A percentile compares a stretch with the other conserved stretches of the same genome.
Evolutionary conservation across 129 eudicot genomes (phyloP).

Genomic region (Chrysanthemum lavandulifolium): DNA sequence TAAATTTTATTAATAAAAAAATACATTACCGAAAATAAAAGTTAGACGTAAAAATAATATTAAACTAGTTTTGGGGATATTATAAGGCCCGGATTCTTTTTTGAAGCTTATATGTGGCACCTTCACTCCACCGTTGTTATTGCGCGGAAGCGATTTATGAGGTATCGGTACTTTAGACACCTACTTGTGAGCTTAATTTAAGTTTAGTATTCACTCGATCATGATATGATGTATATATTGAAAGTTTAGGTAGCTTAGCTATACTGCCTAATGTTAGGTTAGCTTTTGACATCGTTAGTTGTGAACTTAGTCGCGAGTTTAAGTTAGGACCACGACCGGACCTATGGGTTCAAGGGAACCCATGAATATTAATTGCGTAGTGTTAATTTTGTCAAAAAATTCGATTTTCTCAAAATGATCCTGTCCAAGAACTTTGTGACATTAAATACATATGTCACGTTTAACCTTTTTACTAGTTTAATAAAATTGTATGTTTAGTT

Average conservation of each 20-base stretch:
- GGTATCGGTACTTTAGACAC: conserved; percentile 57
- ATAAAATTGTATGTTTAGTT: no score
- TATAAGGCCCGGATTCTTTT: conserved; percentile 2
- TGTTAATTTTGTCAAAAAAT: no score
- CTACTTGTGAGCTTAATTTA: conserved; percentile 55
- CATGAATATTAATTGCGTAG: no score
- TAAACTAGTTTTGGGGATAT: no score
- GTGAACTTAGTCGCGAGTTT: conserved; percentile 29
- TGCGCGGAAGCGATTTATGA: conserved; percentile 67
- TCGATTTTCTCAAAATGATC: no score
- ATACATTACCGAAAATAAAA: conserved; percentile 18
- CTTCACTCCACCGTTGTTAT: conserved; percentile 56
- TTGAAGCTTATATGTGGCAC: conserved; percentile 29
- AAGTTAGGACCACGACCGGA: conserved; percentile 31
- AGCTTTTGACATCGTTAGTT: conserved; percentile 50
- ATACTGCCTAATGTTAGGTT: conserved; percentile 52
- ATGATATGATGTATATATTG: conserved; percentile 42
- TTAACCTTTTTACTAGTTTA: no score
- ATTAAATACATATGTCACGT: no score
- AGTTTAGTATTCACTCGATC: conserved; percentile 45
- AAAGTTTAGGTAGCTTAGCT: not conserved
- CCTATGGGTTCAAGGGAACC: no score
- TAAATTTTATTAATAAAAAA: no score
- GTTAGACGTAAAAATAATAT: no score
- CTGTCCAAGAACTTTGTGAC: no score